A percentile compares a stretch with the other conserved stretches of the same genome.
phyloP scores from a whole-genome alignment of 2,329 filamentous ascomycete species.

The Trichoderma cornu-damae region DNA sequence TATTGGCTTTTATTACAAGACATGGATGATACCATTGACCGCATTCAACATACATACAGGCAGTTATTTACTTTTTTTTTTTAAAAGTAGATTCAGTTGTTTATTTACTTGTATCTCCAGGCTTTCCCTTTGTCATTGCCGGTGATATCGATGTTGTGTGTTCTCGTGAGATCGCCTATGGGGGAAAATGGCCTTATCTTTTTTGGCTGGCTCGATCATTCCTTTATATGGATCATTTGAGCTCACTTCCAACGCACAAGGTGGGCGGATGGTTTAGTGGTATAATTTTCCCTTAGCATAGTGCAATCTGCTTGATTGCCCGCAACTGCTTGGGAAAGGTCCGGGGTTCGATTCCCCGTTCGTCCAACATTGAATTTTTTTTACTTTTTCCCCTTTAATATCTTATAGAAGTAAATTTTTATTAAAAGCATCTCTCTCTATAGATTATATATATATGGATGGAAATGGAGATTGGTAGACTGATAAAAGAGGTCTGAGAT shows the following conservation, averaged over 20 bases:
- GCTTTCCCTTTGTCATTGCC: neutral
- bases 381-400: neutral
- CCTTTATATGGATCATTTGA: neutral
- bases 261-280: conserved; percentile 19
- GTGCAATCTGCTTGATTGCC: neutral
- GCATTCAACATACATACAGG: conserved; percentile 28
- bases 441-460: no score
- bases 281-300: conserved; percentile 20
- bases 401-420: neutral
- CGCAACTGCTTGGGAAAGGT: conserved; percentile 18
- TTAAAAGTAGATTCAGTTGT: conserved; percentile 13
- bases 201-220: neutral
- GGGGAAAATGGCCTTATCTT: no score
- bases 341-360: conserved; percentile 22
- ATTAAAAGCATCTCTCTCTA: neutral
- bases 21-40: conserved; percentile 42
- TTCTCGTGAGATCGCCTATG: no score
- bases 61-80: conserved; percentile 11
- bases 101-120: conserved; percentile 12
- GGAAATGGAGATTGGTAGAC: no score
- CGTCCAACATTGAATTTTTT: conserved; percentile 15
- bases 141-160: neutral
- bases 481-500: no score
- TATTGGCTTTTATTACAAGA: conserved; percentile 29
- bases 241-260: neutral